Evolutionary conservation across 371 early-diverging fungal genomes (phyloP).

Genomic region (Mycotypha africana): DNA sequence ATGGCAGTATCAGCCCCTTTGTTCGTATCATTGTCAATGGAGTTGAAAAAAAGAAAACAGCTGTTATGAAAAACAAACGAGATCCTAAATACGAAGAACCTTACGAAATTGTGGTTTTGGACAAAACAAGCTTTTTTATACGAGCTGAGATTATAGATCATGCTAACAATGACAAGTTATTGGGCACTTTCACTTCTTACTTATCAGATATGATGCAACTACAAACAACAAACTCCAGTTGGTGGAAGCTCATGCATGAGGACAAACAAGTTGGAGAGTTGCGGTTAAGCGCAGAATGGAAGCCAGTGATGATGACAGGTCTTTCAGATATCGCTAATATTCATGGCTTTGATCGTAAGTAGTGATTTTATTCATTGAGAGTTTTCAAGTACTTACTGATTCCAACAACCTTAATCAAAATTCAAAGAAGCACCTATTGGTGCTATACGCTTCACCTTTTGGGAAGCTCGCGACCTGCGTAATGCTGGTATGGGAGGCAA

Average conservation of each 20-base stretch:
- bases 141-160: constrained; percentile 38
- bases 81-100: constrained; percentile 47
- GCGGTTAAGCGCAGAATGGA: constrained; percentile 49
- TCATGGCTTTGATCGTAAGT: constrained; percentile 37
- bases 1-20: constrained; percentile 28
- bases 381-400: too few species aligned
- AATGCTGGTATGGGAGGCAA: constrained; percentile 70
- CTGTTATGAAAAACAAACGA: constrained; percentile 31
- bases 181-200: constrained; percentile 32
- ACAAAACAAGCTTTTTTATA: constrained; percentile 33
- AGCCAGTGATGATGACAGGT: constrained; percentile 49
- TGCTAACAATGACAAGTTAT: constrained; percentile 22
- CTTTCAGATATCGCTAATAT: constrained; percentile 29
- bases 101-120: constrained; percentile 44
- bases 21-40: constrained; percentile 46
- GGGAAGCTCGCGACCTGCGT: constrained; percentile 69
- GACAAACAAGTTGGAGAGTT: constrained; percentile 30
- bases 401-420: too few species aligned
- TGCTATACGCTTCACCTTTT: constrained; percentile 70
- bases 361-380: background rate
- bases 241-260: constrained; percentile 41
- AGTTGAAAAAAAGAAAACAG: constrained; percentile 32
- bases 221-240: constrained; percentile 25
- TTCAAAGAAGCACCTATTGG: constrained; percentile 65
- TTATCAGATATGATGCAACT: constrained; percentile 31